These are phyloP conservation scores for Plasmodium vivax DNA, from an alignment of 169 alveolate genomes.

Conservation along the genomic window DNA sequence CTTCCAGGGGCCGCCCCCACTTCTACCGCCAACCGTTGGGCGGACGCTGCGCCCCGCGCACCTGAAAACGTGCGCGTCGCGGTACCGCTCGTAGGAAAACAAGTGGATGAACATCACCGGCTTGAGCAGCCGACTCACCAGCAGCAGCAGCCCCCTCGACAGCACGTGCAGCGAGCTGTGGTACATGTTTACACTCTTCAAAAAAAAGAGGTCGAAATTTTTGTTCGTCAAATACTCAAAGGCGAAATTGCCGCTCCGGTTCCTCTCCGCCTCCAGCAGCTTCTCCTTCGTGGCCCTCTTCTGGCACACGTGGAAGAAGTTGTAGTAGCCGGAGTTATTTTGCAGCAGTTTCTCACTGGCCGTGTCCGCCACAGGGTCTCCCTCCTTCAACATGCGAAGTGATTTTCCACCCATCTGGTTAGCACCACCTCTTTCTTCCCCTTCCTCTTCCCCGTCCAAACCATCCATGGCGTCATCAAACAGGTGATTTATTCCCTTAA, in stretches of 20 bases:
- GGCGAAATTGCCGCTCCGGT: constrained; percentile 72
- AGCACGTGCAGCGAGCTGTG: constrained; percentile 40
- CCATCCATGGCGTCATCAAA: constrained; percentile 21
- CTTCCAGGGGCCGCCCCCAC: neutral
- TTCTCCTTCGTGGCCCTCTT: constrained; percentile 34
- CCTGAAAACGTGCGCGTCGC: constrained; percentile 8
- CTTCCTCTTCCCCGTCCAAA: neutral
- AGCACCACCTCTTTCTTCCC: neutral
- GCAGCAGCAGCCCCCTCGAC: constrained; percentile 54
- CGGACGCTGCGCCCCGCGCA: neutral
- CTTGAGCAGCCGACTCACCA: constrained; percentile 51
- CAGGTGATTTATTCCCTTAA: constrained; percentile 67
- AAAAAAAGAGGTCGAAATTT: constrained; percentile 61
- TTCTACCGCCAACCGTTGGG: neutral
- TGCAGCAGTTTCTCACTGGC: neutral
- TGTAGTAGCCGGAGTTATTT: constrained; percentile 11
- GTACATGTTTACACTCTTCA: constrained; percentile 43
- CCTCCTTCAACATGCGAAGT: neutral
- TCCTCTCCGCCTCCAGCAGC: constrained; percentile 36
- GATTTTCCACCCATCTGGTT: neutral
- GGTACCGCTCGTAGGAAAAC: constrained; percentile 38
- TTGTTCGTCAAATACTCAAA: constrained; percentile 70
- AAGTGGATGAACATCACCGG: constrained; percentile 62
- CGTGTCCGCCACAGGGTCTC: neutral
- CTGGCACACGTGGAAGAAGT: constrained; percentile 30